Evolutionary conservation across 208 protist genomes (phyloP).

Genomic region (Trypanosomatidae sp.): DNA sequence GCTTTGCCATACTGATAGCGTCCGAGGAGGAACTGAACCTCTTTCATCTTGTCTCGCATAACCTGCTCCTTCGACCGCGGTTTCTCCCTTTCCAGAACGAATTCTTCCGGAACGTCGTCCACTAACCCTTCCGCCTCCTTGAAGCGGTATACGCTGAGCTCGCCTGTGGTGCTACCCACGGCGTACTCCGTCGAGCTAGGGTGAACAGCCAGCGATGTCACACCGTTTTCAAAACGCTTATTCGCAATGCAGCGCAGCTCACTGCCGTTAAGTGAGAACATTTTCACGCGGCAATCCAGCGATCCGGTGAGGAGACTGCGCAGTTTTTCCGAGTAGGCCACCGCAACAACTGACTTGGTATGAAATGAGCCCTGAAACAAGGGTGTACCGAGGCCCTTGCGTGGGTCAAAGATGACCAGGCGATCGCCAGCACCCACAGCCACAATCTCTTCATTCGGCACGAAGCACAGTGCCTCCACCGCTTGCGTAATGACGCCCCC

Average conservation of each 20-base stretch:
- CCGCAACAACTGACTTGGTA: conserved; percentile 73
- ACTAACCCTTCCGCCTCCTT: conserved; percentile 31
- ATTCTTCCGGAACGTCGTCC: conserved; percentile 13
- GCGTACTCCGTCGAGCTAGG: conserved; percentile 68
- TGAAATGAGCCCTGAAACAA: conserved; percentile 67
- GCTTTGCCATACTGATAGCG: conserved; percentile 81
- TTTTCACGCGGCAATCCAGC: conserved; percentile 83
- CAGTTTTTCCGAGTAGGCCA: conserved; percentile 65
- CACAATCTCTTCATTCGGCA: conserved; percentile 32
- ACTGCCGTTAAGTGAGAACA: conserved; percentile 54
- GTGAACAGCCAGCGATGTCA: conserved; percentile 70
- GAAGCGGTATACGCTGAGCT: conserved; percentile 70
- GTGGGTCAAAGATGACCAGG: conserved; percentile 65
- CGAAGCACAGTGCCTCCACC: conserved; percentile 64
- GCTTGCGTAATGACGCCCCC: conserved; percentile 26
- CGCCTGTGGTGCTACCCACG: conserved; percentile 60
- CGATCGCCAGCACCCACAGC: conserved; percentile 59
- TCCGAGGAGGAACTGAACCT: conserved; percentile 61
- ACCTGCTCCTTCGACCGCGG: conserved; percentile 35
- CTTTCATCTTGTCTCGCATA: conserved; percentile 49
- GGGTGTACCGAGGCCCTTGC: conserved; percentile 49
- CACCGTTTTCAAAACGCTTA: conserved; percentile 61
- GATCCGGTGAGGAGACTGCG: conserved; percentile 69
- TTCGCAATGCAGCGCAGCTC: conserved; percentile 55
- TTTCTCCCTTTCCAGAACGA: conserved; percentile 23